Evolutionary conservation across 1,284 basidiomycete genomes (phyloP).

Genomic region (Gymnopus androsaceus): DNA sequence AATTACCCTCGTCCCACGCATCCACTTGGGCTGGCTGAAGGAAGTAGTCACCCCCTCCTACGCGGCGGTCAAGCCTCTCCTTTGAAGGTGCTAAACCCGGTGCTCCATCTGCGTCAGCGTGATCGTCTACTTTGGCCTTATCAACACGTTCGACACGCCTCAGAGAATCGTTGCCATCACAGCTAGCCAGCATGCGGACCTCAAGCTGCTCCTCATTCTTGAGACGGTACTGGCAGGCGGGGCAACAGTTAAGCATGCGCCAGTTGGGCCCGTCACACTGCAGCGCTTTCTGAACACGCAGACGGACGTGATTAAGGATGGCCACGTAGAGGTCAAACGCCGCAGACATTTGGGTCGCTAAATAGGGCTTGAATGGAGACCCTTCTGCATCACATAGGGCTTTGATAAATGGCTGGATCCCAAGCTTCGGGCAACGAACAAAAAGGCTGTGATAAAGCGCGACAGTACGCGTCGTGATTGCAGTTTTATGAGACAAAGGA

Average conservation of each 20-base stretch:
- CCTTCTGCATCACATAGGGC: not conserved
- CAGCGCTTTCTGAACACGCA: conserved; percentile 12
- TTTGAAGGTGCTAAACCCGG: not conserved
- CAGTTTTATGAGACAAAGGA: too few species aligned
- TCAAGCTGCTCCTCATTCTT: not conserved
- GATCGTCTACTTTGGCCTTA: not conserved
- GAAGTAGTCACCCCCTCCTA: too few species aligned
- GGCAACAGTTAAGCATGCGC: not conserved
- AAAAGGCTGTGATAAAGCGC: too few species aligned
- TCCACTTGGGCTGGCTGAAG: too few species aligned
- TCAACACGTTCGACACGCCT: not conserved
- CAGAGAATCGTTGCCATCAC: conserved; percentile 2
- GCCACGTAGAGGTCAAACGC: not conserved
- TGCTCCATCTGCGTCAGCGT: not conserved
- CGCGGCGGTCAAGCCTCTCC: not conserved
- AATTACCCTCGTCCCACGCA: too few species aligned
- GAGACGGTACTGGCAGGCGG: not conserved
- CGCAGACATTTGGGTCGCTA: not conserved
- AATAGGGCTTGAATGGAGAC: not conserved
- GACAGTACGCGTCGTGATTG: too few species aligned
- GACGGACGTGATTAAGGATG: not conserved
- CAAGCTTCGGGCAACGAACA: too few species aligned
- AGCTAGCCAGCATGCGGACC: not conserved
- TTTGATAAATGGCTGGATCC: too few species aligned
- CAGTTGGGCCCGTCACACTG: not conserved